Evolutionary conservation across 1,284 basidiomycete species (phyloP).

Genomic region (Thelephora terrestris): DNA sequence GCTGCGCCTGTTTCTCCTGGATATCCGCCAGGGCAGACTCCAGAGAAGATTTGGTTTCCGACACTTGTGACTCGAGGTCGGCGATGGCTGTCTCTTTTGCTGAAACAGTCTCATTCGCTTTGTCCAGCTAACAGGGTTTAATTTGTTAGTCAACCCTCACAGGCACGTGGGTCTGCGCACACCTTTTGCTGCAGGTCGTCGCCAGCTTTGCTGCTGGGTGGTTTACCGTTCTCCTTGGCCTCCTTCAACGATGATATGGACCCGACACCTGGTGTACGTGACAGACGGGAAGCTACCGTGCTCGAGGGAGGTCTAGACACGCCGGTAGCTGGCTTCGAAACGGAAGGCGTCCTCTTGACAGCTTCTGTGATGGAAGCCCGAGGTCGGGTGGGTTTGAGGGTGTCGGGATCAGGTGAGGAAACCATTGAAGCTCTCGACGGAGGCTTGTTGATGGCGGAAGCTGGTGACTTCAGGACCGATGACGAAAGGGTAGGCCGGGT

Average conservation of each 20-base stretch:
- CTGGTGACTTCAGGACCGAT: slow-evolving; percentile 10
- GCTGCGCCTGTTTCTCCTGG: slow-evolving; percentile 32
- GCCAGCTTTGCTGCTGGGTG: slow-evolving; percentile 28
- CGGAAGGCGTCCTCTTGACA: slow-evolving; percentile 19
- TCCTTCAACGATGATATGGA: slow-evolving; percentile 67
- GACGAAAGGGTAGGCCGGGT: slow-evolving; percentile 12
- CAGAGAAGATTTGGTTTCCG: slow-evolving; percentile 39
- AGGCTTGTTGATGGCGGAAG: slow-evolving; percentile 16
- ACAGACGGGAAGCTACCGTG: slow-evolving; percentile 22
- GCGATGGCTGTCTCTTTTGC: slow-evolving; percentile 38
- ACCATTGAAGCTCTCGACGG: slow-evolving; percentile 34
- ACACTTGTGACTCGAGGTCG: slow-evolving; percentile 42
- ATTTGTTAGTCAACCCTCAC: slow-evolving; percentile 9
- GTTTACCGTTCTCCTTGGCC: slow-evolving; percentile 40
- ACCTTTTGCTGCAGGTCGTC: slow-evolving; percentile 57
- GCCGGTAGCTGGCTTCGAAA: slow-evolving; percentile 18
- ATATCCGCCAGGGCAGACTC: slow-evolving; percentile 37
- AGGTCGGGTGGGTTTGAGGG: slow-evolving; percentile 19
- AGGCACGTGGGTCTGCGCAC: slow-evolving; percentile 10
- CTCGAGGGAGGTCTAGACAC: slow-evolving; percentile 17
- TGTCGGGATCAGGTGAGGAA: slow-evolving; percentile 33
- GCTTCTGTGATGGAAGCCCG: slow-evolving; percentile 27
- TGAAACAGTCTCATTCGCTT: slow-evolving; percentile 40
- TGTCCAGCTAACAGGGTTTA: slow-evolving; percentile 40
- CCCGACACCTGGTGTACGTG: slow-evolving; percentile 32